A percentile compares a stretch with the other conserved stretches of the same genome.
Conservation (phyloP, 495 filamentous ascomycete species). For the Aspergillus haitiensis region DNA sequence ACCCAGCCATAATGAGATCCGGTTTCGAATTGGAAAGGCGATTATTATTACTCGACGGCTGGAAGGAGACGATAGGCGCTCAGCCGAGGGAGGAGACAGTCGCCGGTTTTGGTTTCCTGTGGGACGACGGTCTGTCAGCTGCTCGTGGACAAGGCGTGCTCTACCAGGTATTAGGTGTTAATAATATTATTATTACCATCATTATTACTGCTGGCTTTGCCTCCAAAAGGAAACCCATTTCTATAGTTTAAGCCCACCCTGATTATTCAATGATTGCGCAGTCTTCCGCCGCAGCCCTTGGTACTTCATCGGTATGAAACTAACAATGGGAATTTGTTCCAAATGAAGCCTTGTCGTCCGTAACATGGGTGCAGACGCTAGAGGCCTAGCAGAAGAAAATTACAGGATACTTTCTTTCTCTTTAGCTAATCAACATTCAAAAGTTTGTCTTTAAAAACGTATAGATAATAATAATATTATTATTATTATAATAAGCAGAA, state of each 20-base stretch:
- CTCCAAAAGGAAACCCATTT: constrained; percentile 11
- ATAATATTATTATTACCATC: background rate
- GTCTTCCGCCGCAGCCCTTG: constrained; percentile 22
- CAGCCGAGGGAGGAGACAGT: constrained; percentile 16
- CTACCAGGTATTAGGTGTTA: background rate
- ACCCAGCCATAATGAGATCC: background rate
- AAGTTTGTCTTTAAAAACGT: background rate
- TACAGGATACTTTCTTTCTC: no score
- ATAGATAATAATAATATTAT: no score
- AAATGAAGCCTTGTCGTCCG: constrained; percentile 14
- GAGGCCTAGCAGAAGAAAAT: background rate
- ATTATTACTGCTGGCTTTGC: constrained; percentile 6
- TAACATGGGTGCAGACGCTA: constrained; percentile 26
- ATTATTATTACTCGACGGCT: background rate
- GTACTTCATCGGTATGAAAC: constrained; percentile 25
- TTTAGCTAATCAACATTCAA: background rate
- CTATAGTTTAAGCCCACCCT: constrained; percentile 22
- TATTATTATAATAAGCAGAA: no score
- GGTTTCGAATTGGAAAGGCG: background rate
- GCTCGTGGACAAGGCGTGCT: constrained; percentile 16
- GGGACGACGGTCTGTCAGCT: constrained; percentile 17
- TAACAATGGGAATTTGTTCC: constrained; percentile 11
- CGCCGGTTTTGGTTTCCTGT: constrained; percentile 12
- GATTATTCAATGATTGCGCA: constrained; percentile 33
- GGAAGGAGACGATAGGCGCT: constrained; percentile 1